These are phyloP conservation scores for Solioccasus polychromus DNA, from an alignment of 768 basidiomycete genomes.

Conservation along the genomic window DNA sequence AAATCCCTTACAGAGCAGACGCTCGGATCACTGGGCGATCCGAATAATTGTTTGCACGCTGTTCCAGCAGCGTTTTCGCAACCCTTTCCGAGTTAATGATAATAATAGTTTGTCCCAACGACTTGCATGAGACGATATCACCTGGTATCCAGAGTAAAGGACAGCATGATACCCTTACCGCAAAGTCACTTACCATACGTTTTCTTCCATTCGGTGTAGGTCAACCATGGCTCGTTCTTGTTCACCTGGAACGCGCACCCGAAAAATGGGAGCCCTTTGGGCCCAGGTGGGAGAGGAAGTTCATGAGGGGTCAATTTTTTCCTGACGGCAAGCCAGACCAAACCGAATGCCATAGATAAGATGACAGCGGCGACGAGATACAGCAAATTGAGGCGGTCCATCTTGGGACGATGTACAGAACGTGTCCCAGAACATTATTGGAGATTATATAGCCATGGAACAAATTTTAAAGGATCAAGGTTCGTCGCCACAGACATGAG, in stretches of 20 bases:
- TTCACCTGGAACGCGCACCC: slow-evolving; percentile 27
- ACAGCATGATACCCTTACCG: too few relatives aligned
- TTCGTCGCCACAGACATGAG: not conserved
- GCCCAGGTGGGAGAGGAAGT: slow-evolving; percentile 29
- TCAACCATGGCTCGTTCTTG: slow-evolving; percentile 28
- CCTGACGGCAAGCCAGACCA: not conserved
- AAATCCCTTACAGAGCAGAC: slow-evolving; percentile 2
- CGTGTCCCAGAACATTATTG: not conserved
- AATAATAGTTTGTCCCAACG: slow-evolving; percentile 22
- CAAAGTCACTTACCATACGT: slow-evolving; percentile 26
- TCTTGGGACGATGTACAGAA: not conserved
- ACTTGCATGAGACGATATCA: slow-evolving; percentile 18
- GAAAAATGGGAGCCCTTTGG: slow-evolving; percentile 25
- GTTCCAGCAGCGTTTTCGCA: slow-evolving; percentile 22
- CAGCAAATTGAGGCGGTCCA: slow-evolving; percentile 1
- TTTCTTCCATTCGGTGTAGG: slow-evolving; percentile 30
- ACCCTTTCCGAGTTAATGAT: slow-evolving; percentile 24
- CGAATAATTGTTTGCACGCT: slow-evolving; percentile 25
- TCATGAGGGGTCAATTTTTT: slow-evolving; percentile 12
- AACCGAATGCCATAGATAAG: slow-evolving; percentile 2
- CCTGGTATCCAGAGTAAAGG: slow-evolving; percentile 8
- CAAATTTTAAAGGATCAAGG: too few relatives aligned
- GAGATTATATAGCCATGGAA: slow-evolving; percentile 13
- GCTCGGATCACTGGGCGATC: slow-evolving; percentile 14
- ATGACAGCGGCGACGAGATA: not conserved